phyloP scores from a whole-genome alignment of 1,284 basidiomycete species.

The Jaminaea rosea region DNA sequence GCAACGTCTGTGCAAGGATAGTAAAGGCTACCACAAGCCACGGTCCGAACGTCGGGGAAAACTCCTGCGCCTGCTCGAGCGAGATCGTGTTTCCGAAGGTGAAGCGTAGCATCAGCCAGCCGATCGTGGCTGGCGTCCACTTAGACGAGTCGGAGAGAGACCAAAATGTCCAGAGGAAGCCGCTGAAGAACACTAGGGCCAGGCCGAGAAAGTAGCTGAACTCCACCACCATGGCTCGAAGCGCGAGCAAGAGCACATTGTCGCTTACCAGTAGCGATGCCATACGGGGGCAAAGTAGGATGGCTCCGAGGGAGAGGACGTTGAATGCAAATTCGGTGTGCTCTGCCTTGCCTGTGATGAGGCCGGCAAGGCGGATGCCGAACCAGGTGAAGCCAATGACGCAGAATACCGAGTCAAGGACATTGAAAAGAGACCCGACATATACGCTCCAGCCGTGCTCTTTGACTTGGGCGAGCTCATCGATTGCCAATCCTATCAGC shows the following conservation, averaged over 20 bases:
- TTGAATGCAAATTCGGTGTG: slow-evolving; percentile 43
- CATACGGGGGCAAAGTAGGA: slow-evolving; percentile 45
- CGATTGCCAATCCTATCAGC: slow-evolving; percentile 64
- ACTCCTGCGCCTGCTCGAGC: slow-evolving; percentile 48
- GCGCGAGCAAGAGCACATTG: slow-evolving; percentile 48
- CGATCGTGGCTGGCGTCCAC: slow-evolving; percentile 55
- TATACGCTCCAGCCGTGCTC: slow-evolving; percentile 79
- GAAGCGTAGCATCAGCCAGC: slow-evolving; percentile 81
- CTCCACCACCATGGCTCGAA: slow-evolving; percentile 64
- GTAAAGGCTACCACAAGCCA: slow-evolving; percentile 60
- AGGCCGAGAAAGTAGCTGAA: slow-evolving; percentile 73
- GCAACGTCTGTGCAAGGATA: slow-evolving; percentile 61
- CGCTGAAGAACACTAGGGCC: slow-evolving; percentile 59
- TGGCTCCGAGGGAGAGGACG: slow-evolving; percentile 42
- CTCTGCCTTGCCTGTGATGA: slow-evolving; percentile 26
- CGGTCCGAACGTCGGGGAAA: slow-evolving; percentile 76
- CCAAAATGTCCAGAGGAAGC: slow-evolving; percentile 83
- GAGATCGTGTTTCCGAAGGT: slow-evolving; percentile 62
- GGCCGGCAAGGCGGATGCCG: slow-evolving; percentile 37
- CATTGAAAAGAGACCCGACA: slow-evolving; percentile 42
- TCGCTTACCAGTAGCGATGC: slow-evolving; percentile 48
- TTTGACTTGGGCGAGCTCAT: slow-evolving; percentile 85
- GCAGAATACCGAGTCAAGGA: slow-evolving; percentile 19
- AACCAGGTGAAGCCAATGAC: slow-evolving; percentile 45
- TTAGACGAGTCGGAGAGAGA: slow-evolving; percentile 53